Evolutionary conservation across 169 alveolate genomes (phyloP).

Genomic region (Eimeria necatrix): DNA sequence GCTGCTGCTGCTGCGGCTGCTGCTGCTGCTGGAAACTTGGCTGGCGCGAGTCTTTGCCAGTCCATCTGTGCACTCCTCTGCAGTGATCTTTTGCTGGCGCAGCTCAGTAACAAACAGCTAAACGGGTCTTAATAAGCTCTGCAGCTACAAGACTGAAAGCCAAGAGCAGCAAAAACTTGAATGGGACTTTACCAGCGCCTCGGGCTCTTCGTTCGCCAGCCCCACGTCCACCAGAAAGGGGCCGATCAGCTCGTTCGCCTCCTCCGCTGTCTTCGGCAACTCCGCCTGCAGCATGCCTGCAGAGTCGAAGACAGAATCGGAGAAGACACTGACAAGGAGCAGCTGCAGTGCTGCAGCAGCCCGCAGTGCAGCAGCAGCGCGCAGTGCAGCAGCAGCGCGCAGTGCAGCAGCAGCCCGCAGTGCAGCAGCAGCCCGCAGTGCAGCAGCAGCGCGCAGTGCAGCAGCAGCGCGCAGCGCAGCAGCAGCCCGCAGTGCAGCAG

Average conservation of each 20-base stretch:
- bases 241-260: conserved; percentile 74
- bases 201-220: conserved; percentile 26
- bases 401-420: too few relatives aligned
- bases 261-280: neutral
- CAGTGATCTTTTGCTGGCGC: neutral
- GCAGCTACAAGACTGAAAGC: neutral
- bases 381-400: too few relatives aligned
- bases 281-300: conserved; percentile 81
- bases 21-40: neutral
- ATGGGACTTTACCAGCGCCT: conserved; percentile 23
- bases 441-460: too few relatives aligned
- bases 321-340: neutral
- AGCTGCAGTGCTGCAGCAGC: too few relatives aligned
- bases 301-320: neutral
- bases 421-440: too few relatives aligned
- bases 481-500: too few relatives aligned
- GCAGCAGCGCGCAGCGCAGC: too few relatives aligned
- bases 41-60: too few relatives aligned
- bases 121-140: neutral
- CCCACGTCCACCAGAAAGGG: conserved; percentile 66
- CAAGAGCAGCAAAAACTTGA: neutral
- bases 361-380: too few relatives aligned
- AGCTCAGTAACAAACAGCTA: neutral
- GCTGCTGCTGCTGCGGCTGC: neutral
- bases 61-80: too few relatives aligned